These are phyloP conservation scores for Saccharomycopsis sp. DNA, from an alignment of 805 yeast species.

Conservation along the genomic window DNA sequence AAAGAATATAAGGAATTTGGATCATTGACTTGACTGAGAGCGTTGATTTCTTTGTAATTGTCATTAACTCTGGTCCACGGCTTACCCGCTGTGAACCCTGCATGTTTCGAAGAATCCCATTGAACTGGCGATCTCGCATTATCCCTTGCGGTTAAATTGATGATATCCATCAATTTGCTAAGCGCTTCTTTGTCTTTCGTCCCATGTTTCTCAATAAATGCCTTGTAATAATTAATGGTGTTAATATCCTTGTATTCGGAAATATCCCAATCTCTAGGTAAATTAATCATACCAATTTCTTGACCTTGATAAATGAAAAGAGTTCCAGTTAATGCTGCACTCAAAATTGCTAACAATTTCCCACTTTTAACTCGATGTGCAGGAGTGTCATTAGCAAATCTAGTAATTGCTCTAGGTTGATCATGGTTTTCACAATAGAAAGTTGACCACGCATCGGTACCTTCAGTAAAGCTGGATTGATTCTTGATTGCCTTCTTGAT, in stretches of 20 bases:
- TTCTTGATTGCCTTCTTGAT: conserved; percentile 34
- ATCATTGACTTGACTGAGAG: conserved; percentile 38
- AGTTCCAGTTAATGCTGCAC: conserved; percentile 45
- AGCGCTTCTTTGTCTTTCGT: conserved; percentile 25
- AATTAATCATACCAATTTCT: conserved; percentile 50
- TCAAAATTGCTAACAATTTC: conserved; percentile 41
- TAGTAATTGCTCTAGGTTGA: conserved; percentile 46
- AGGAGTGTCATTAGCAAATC: conserved; percentile 42
- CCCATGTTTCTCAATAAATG: conserved; percentile 22
- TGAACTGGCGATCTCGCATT: conserved; percentile 52
- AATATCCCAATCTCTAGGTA: conserved; percentile 39
- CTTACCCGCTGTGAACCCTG: conserved; percentile 40
- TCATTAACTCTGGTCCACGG: conserved; percentile 53
- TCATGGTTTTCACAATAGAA: conserved; percentile 53
- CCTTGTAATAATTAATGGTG: conserved; percentile 36
- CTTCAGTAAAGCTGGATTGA: conserved; percentile 35
- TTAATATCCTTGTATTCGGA: conserved; percentile 46
- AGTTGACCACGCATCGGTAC: conserved; percentile 52
- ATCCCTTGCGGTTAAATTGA: conserved; percentile 41
- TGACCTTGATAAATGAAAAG: conserved; percentile 55
- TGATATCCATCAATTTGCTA: conserved; percentile 29
- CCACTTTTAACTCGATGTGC: conserved; percentile 34
- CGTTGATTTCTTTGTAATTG: conserved; percentile 43
- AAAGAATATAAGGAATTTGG: conserved; percentile 39
- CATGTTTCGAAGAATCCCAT: conserved; percentile 39